Evolutionary conservation across 2,329 filamentous ascomycete species (phyloP).

Genomic region (Arthrobotrys megalospora): DNA sequence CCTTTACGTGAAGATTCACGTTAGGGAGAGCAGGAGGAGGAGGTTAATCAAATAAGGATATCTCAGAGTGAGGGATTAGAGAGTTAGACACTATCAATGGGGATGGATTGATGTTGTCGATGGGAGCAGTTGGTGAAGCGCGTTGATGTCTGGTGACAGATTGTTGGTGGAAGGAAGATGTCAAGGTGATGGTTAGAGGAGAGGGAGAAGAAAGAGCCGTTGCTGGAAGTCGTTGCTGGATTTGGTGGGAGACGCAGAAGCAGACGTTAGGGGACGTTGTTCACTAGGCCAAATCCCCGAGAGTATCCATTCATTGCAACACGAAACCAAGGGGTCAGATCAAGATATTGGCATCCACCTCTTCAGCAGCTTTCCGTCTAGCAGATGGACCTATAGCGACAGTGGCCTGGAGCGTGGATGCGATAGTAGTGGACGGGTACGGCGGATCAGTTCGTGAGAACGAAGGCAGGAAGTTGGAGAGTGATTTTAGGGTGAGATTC

Average conservation of each 20-base stretch:
- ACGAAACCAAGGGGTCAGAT: conserved; percentile 31
- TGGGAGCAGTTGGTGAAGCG: conserved; percentile 8
- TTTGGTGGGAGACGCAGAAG: neutral
- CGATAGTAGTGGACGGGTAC: conserved; percentile 27
- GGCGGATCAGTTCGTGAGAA: conserved; percentile 19
- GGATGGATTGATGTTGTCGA: conserved; percentile 12
- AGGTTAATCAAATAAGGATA: conserved; percentile 1
- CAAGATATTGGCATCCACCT: conserved; percentile 47
- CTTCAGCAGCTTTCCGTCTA: conserved; percentile 34
- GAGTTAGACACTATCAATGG: conserved; percentile 5
- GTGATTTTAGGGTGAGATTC: conserved; percentile 54
- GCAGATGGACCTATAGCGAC: conserved; percentile 34
- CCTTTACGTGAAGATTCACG: conserved; percentile 21
- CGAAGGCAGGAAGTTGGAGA: conserved; percentile 30
- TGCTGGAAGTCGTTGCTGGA: conserved; percentile 5
- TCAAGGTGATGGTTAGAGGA: neutral
- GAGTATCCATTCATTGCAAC: conserved; percentile 59
- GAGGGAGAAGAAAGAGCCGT: conserved; percentile 16
- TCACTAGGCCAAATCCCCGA: conserved; percentile 46
- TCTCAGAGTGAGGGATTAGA: neutral
- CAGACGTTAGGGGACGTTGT: conserved; percentile 50
- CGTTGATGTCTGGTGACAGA: conserved; percentile 11
- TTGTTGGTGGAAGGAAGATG: neutral
- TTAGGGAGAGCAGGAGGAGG: neutral
- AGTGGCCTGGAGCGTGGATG: neutral